Base-by-base conservation (phyloP, 2,329 filamentous ascomycete genomes). In the Aspergillus flavus region DNA sequence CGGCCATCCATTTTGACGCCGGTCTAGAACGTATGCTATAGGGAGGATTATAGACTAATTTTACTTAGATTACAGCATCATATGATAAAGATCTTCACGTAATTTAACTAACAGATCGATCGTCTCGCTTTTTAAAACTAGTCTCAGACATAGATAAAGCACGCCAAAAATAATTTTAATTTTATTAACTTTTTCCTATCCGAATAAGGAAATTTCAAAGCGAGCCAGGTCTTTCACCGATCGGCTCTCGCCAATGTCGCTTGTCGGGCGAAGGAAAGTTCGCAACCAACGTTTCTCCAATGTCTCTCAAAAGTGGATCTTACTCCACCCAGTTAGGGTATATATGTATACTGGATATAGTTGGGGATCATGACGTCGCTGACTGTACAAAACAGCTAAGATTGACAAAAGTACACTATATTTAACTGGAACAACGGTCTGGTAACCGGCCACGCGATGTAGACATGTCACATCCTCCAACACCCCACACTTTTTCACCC, bases 171-270 rank as follows among this genome's bases (percentile, higher is more conserved):
- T 32, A 32, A 12, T 36, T 16, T 3, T 16, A 14, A 16, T 36
- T 14, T 36, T 16, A 5, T 3, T 6, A 0, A 16, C 1, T 6
- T 1, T 7, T 6, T 16, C 14, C 12, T 14, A 14, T 36, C 6
- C 6, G 2, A 36, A 36, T 1, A 1, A 6, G 14, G 14, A 3
- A 16, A 16, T 12, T 6, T 6, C 2, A 36, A 14, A 36, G 5
- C 23, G 21, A 48, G 21, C 23, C 6, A 46, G 1, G 3, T 23
- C 21, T 21, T 9, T 12, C 9, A 23, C 1, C 14, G n/a, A 46
- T 23, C 19, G 12, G 2, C 43, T 14, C 11, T 46, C 11, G 4
- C 21, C 1, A 26, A 26, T 6, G n/a, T 28, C 45, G 12, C 11
- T 7, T 16, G 11, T 26, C 23, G 23, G 21, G 23, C 12, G 21